Evolutionary conservation across 2,329 filamentous ascomycete species (phyloP), one percentile per base, ranked within the genome.

Genomic region (Chaetomium sp.): DNA sequence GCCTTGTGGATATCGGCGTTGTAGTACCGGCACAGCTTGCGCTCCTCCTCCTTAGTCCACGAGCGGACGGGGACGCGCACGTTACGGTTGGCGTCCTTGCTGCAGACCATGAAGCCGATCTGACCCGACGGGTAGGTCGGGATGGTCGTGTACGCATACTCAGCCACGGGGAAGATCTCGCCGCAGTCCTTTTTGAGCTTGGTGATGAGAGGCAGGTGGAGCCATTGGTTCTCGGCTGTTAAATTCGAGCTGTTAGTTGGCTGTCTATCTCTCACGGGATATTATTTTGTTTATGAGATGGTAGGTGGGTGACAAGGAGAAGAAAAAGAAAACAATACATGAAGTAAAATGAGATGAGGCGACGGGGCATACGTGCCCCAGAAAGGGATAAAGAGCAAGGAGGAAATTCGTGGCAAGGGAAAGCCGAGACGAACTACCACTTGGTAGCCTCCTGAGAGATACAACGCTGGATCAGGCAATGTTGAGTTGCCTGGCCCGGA

Each of bases 21-120:
- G 82, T 99, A 99, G 85, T 99, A 99, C 72, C 83, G 84, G 88
- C 90, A 96, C 67, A 92, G 79, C 74, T 89, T 86, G 70, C 89
- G 86, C 82, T 99, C 94, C 76, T 97, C 91, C 76, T 95, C 91
- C 62, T 80, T 71, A 61, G 84, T 79, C 87, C 91, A 95, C 67
- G 76, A 79, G 69, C 94, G 87, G 60, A 96, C 70, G 53, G 94
- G 94, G 75, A 86, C 88, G 74, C 82, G 89, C 71, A 97, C 82
- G 75, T 99, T 82, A 72, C 86, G 84, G 70, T 76, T 84, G 71
- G 85, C 78, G 71, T 97, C 92, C 85, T 99, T 97, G 86, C 82
- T 89, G 86, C 94, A 97, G 71, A 99, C 89, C 91, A 99, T 96
- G 86, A 99, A 99, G 71, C 94, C 94, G 69, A 99, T 99, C 80